phyloP scores from a whole-genome alignment of 148 eudicot species.

The Vaccinium macrocarpon region DNA sequence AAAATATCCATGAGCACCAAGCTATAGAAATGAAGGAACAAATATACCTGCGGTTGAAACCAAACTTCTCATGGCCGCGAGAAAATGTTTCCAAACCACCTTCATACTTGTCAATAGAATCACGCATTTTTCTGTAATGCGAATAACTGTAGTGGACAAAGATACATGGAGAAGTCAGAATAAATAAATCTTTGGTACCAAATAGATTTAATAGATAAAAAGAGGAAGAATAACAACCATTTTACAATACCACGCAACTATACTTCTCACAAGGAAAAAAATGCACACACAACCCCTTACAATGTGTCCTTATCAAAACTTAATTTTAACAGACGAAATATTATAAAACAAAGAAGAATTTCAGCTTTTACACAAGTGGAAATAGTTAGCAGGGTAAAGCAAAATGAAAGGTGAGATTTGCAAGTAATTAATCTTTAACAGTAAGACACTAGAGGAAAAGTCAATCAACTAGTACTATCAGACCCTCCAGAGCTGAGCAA shows the following conservation, averaged over 20 bases:
- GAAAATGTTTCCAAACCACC: constrained; percentile 93
- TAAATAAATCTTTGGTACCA: background rate
- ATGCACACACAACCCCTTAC: background rate
- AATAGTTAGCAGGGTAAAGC: background rate
- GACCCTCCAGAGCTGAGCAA: background rate
- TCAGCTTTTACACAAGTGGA: background rate
- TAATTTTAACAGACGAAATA: background rate
- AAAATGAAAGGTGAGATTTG: too few species aligned
- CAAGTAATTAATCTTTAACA: constrained; percentile 4
- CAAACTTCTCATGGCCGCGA: constrained; percentile 88
- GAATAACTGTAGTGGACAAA: constrained; percentile 45
- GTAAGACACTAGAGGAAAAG: background rate
- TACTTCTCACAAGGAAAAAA: background rate
- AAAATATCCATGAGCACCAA: background rate
- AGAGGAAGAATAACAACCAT: background rate
- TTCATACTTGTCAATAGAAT: constrained; percentile 74
- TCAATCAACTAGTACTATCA: background rate
- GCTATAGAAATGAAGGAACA: background rate
- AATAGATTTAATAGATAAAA: background rate
- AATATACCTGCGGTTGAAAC: constrained; percentile 76
- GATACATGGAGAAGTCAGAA: background rate
- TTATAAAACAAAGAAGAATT: background rate
- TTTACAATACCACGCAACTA: background rate
- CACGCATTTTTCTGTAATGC: constrained; percentile 72
- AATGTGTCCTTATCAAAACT: background rate